These are phyloP conservation scores for Paralagenidium karlingii DNA, from an alignment of 352 stramenopile species.

Conservation along the genomic window DNA sequence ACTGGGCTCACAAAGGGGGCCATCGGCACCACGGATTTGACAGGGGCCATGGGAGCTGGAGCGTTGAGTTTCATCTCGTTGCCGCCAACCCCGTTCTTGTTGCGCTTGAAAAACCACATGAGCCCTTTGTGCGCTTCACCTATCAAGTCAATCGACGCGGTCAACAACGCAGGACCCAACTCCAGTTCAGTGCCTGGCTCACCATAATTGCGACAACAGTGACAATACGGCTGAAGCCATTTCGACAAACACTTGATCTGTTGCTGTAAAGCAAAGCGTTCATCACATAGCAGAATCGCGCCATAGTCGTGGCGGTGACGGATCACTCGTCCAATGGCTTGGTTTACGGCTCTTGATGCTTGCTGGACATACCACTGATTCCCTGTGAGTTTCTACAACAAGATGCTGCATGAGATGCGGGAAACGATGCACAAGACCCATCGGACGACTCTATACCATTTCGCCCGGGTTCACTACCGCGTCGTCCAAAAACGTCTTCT, in stretches of 20 bases:
- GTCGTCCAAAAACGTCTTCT: conserved; percentile 94
- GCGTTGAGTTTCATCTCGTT: too few species aligned
- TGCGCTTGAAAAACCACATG: conserved; percentile 72
- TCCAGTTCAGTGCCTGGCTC: too few species aligned
- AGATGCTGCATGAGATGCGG: not conserved
- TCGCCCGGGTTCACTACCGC: conserved; percentile 36
- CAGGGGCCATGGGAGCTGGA: too few species aligned
- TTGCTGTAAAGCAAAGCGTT: conserved; percentile 87
- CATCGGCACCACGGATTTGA: too few species aligned
- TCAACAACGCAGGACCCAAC: not conserved
- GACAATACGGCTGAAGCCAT: conserved; percentile 86
- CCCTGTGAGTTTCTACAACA: conserved; percentile 79
- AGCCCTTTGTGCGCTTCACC: conserved; percentile 74
- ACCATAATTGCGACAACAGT: conserved; percentile 56
- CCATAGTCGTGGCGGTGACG: conserved; percentile 97
- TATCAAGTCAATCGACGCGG: conserved; percentile 6
- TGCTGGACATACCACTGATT: conserved; percentile 99
- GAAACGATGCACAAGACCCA: not conserved
- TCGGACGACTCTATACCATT: conserved; percentile 16
- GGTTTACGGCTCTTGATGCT: conserved; percentile 96
- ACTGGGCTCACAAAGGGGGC: too few species aligned
- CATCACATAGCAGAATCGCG: conserved; percentile 95
- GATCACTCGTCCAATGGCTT: conserved; percentile 98
- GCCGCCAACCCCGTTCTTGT: too few species aligned
- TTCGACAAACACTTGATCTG: conserved; percentile 91